Base-by-base conservation (phyloP, 257 asterid species). In the Ehretia macrophylla region DNA sequence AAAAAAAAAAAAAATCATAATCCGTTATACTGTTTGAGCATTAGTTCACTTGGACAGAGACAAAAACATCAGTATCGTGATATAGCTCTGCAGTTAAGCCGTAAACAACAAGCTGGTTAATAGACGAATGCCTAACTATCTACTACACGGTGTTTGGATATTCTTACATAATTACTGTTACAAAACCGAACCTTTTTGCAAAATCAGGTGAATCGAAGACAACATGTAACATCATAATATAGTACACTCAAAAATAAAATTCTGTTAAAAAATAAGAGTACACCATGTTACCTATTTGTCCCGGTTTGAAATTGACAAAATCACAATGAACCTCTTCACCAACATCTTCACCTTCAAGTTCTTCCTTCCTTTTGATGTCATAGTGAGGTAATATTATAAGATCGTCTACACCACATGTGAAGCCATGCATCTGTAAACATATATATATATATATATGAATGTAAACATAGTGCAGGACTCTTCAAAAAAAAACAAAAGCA, bases 301-400 rank as follows among this genome's bases (percentile, higher is more conserved):
- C 98, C 48, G 82, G 87, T 73, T 78, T 77, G 79, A 81, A 82
- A 63, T 88, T 86, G 46, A 86, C 93, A 70, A 92, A 88, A 32
- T 88, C 81, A 69, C 95, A 86, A 74, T 92, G 99, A 72, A 90
- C 99, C 78, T 84, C 96, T 77, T 84, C 90, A 37, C 99, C 99
- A 55, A 82, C 96, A 75, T 92, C 98, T 59, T 83, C 87, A 16
- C 84, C 86, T 80, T 92, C 99, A 63, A 92, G 99, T 62, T 81
- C 78, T 56, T 81, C 95, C 83, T 88, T 84, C 83, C 97, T 81
- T 75, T 75, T 77, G 59, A 54, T 56, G 76, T 92, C 99, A 17
- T 68, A 81, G 60, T 80, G 54, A 14, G 96, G 96, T 63, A 80
- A 81, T 65, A 92, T 92, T 51, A 88, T 81, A 64, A 92, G 96